These are phyloP conservation scores for Apiospora arundinis DNA, from an alignment of 2,329 filamentous ascomycete species.

Conservation along the genomic window DNA sequence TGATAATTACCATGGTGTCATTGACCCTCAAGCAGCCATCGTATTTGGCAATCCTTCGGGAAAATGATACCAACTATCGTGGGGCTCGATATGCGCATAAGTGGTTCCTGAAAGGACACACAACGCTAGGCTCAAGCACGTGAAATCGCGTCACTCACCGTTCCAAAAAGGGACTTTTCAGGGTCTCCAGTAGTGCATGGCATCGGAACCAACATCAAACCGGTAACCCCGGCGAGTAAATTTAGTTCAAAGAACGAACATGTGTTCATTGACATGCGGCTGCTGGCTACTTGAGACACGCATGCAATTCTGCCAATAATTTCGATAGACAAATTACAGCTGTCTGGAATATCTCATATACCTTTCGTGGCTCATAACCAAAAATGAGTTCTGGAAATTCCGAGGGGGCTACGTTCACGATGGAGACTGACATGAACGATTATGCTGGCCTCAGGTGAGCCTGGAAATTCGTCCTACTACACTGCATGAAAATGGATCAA, in stretches of 20 bases:
- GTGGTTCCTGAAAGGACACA: neutral
- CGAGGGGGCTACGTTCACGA: neutral
- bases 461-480: neutral
- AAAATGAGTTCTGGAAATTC: too few relatives aligned
- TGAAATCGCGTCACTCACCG: neutral
- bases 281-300: neutral
- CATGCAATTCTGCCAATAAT: neutral
- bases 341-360: neutral
- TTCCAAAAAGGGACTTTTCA: neutral
- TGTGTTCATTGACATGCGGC: neutral
- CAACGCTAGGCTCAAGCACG: neutral
- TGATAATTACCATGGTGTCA: neutral
- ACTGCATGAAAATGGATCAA: neutral
- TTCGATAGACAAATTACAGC: neutral
- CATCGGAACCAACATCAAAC: neutral
- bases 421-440: neutral
- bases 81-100: neutral
- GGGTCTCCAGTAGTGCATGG: neutral
- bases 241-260: neutral
- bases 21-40: neutral
- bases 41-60: neutral
- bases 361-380: neutral
- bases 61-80: neutral
- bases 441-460: neutral
- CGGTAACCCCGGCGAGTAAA: neutral